Percentiles rank a stretch among this genome's conserved stretches.
Evolutionary conservation across 768 basidiomycete genomes (phyloP).

Genomic region (Russula abietina): DNA sequence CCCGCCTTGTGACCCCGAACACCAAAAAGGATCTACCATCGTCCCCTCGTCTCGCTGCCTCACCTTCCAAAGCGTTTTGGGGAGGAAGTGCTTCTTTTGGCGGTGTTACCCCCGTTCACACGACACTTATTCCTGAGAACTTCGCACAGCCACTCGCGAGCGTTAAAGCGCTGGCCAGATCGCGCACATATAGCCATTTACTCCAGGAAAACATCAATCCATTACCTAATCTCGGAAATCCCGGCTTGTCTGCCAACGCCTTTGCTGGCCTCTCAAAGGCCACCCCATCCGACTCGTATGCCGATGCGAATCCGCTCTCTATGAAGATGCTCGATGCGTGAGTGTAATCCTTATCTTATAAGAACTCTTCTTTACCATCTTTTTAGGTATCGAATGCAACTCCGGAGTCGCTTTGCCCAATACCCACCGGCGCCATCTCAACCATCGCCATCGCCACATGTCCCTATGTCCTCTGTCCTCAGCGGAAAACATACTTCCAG

Average conservation of each 20-base stretch:
- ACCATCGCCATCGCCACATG: slow-evolving; percentile 17
- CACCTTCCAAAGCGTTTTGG: slow-evolving; percentile 58
- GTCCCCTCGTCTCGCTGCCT: slow-evolving; percentile 45
- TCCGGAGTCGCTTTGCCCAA: slow-evolving; percentile 84
- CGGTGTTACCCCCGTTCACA: slow-evolving; percentile 79
- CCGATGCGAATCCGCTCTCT: slow-evolving; percentile 76
- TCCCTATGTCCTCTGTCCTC: slow-evolving; percentile 30
- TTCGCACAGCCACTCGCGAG: slow-evolving; percentile 13
- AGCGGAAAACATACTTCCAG: slow-evolving; percentile 40
- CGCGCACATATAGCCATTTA: slow-evolving; percentile 26
- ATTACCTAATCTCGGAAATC: slow-evolving; percentile 43
- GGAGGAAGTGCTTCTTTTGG: slow-evolving; percentile 58
- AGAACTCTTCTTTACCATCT: slow-evolving; percentile 9
- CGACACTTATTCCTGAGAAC: slow-evolving; percentile 69
- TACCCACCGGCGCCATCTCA: slow-evolving; percentile 47
- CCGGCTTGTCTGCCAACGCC: slow-evolving; percentile 31
- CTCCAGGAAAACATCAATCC: slow-evolving; percentile 80
- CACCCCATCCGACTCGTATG: slow-evolving; percentile 65
- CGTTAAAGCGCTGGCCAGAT: slow-evolving; percentile 21
- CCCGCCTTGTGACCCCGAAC: slow-evolving; percentile 52
- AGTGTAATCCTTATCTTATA: slow-evolving; percentile 29
- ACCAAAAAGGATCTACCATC: slow-evolving; percentile 72
- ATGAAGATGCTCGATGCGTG: slow-evolving; percentile 81
- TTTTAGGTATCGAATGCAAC: slow-evolving; percentile 71
- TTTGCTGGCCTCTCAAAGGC: slow-evolving; percentile 27